Evolutionary conservation across 2,329 filamentous ascomycete species (phyloP), one percentile per base, ranked within the genome.

Genomic region (Stylonectria norvegica): DNA sequence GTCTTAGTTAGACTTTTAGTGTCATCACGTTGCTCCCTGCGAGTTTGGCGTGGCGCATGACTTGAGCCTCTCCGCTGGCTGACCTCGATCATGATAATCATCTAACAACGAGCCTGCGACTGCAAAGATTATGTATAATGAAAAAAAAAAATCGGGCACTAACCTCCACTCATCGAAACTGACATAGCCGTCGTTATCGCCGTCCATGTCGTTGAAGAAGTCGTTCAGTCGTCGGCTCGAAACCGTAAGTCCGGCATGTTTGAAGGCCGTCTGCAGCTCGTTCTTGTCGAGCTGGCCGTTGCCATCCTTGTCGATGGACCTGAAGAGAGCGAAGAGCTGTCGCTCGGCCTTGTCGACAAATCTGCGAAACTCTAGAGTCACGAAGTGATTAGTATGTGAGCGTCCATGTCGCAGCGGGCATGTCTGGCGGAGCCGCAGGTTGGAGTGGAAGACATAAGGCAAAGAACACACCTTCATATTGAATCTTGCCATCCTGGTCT

Each of bases 151-250:
- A 19, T 31, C 17, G 25, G 37, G n/a, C 42, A 72, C 84, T 67
- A 81, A 96, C 91, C 91, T 84, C 93, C 93, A 97, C 75, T 98
- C 93, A 52, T 89, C 83, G 66, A 95, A 97, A 48, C 77, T 89
- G 54, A 97, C 95, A 49, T 71, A 81, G 34, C 89, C 89, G 63
- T 98, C 90, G 53, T 84, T 79, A 68, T 98, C 91, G 60, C 79
- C 76, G 63, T 98, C 93, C 56, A 98, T 85, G 61, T 95, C 85
- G 49, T 78, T 70, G 61, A 98, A 96, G 70, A 98, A 97, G 48
- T 82, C 78, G 49, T 88, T 79, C 32, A 98, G 70, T 58, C 89
- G 86, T 39, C 82, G 78, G 52, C 74, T 81, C 16, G 89, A 85
- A 10, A 97, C 84, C 7, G 81, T 76, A 36, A 98, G 73, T 22